These are phyloP conservation scores for Cladosporium sp. DNA, from an alignment of 2,329 filamentous ascomycete species.

Conservation along the genomic window DNA sequence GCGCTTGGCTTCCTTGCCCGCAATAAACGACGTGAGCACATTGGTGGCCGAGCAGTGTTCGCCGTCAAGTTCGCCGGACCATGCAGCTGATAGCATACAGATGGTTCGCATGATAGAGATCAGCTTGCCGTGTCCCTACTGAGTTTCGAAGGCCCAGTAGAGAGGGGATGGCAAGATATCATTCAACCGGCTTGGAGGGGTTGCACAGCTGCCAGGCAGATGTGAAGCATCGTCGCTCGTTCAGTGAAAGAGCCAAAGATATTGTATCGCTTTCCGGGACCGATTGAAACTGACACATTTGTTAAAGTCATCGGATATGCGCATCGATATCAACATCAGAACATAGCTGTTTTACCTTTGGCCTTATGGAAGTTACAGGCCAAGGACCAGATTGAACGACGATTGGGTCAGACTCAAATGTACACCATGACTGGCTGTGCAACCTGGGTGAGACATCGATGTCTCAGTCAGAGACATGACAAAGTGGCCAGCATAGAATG, in stretches of 20 bases:
- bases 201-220: background rate
- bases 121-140: background rate
- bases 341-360: no score
- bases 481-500: background rate
- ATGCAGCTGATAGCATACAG: background rate
- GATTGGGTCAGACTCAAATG: background rate
- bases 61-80: background rate
- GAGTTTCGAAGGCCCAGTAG: no score
- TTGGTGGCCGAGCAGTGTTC: background rate
- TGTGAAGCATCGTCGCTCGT: no score
- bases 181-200: no score
- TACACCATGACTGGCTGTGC: background rate
- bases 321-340: no score
- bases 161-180: background rate
- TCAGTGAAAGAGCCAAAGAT: no score
- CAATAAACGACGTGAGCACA: background rate
- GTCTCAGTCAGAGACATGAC: constrained; percentile 7
- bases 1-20: constrained; percentile 10
- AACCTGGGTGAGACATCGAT: constrained; percentile 6
- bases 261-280: no score
- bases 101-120: background rate
- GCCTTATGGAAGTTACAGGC: no score
- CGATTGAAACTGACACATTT: no score
- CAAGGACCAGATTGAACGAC: no score
- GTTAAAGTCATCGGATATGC: no score